phyloP scores from a whole-genome alignment of 495 filamentous ascomycete genomes.

The Tuber borchii region DNA sequence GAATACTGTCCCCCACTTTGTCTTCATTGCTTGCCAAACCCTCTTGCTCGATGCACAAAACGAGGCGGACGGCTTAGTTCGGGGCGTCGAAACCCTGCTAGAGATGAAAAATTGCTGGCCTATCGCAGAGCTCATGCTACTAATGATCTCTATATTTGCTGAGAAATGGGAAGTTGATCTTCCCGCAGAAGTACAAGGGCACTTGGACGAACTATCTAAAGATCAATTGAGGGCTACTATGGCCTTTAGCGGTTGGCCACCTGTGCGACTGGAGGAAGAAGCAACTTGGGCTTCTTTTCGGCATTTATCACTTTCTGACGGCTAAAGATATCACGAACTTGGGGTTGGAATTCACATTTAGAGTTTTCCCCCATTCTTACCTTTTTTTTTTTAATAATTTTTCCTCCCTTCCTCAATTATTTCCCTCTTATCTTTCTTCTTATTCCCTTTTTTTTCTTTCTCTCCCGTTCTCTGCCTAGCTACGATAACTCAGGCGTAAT shows the following conservation, averaged over 20 bases:
- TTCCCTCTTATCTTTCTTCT: not conserved
- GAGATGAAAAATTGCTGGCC: slow-evolving; percentile 24
- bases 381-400: not conserved
- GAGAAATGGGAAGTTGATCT: slow-evolving; percentile 23
- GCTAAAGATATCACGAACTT: slow-evolving; percentile 18
- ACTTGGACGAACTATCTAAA: slow-evolving; percentile 17
- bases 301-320: slow-evolving; percentile 27
- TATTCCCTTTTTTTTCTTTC: not conserved
- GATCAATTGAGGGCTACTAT: slow-evolving; percentile 17
- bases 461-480: not conserved
- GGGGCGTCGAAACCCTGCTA: slow-evolving; percentile 21
- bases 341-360: slow-evolving; percentile 5
- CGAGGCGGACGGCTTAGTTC: slow-evolving; percentile 26
- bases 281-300: slow-evolving; percentile 16
- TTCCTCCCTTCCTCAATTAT: not conserved
- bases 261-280: slow-evolving; percentile 27
- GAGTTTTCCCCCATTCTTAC: slow-evolving; percentile 6
- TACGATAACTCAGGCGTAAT: not conserved
- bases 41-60: slow-evolving; percentile 24
- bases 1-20: slow-evolving; percentile 25
- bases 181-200: slow-evolving; percentile 22
- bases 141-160: slow-evolving; percentile 23
- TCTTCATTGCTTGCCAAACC: slow-evolving; percentile 28
- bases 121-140: slow-evolving; percentile 27
- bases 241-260: slow-evolving; percentile 27